Evolutionary conservation across 2,329 filamentous ascomycete species (phyloP).

Genomic region (Ceratocystis variospora): DNA sequence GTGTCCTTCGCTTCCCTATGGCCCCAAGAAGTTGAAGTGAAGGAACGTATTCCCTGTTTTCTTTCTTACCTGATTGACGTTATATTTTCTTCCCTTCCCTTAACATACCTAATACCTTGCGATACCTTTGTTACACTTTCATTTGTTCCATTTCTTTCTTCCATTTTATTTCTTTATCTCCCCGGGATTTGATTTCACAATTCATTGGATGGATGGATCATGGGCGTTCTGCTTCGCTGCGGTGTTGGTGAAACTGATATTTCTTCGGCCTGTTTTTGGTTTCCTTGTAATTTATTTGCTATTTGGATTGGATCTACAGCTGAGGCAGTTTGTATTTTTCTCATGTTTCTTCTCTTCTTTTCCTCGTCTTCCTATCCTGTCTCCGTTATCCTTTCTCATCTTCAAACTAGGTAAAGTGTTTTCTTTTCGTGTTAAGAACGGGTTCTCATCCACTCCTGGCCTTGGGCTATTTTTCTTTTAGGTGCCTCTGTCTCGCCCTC

Average conservation of each 20-base stretch:
- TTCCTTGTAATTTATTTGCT: slow-evolving; percentile 5
- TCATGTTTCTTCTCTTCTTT: slow-evolving; percentile 4
- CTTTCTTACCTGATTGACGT: neutral
- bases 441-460: neutral
- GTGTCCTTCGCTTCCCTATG: neutral
- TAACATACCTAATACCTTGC: slow-evolving; percentile 8
- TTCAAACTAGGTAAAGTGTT: neutral
- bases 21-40: no score
- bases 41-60: neutral
- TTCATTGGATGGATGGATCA: slow-evolving; percentile 3
- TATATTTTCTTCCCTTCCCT: neutral
- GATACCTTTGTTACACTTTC: slow-evolving; percentile 3
- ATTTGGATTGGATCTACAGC: neutral
- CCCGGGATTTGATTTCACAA: neutral
- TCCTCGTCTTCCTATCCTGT: neutral
- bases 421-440: neutral
- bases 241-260: slow-evolving; percentile 12
- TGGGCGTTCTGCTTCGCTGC: slow-evolving; percentile 10
- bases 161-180: neutral
- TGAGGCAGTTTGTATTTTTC: neutral
- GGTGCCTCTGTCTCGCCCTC: neutral
- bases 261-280: neutral
- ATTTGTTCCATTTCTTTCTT: neutral
- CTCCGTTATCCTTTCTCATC: neutral
- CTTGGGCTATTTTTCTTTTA: neutral